These are phyloP conservation scores for Spizellomyces punctatus DNA, from an alignment of 192 early-diverging fungal genomes.

Conservation along the genomic window DNA sequence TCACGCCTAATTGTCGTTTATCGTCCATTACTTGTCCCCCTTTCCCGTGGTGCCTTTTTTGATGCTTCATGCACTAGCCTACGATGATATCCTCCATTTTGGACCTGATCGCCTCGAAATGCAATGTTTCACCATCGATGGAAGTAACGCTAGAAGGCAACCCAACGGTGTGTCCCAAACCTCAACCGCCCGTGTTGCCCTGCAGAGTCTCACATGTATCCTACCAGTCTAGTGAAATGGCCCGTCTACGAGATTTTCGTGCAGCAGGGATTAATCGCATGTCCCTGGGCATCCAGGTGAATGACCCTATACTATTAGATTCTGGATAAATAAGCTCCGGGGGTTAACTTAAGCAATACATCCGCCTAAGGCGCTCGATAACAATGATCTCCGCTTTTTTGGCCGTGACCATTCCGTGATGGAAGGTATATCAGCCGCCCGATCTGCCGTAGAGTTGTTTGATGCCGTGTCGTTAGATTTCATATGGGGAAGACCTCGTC, in stretches of 20 bases:
- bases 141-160: conserved; percentile 45
- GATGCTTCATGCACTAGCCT: conserved; percentile 4
- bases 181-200: too few relatives aligned
- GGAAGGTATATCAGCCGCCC: conserved; percentile 22
- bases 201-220: too few relatives aligned
- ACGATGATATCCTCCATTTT: conserved; percentile 28
- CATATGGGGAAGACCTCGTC: conserved; percentile 46
- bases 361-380: conserved; percentile 29
- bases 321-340: neutral
- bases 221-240: neutral
- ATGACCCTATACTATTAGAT: neutral
- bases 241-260: conserved; percentile 23
- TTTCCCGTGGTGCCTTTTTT: neutral
- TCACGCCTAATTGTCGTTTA: too few relatives aligned
- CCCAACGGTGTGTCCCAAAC: conserved; percentile 25
- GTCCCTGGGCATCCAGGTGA: conserved; percentile 37
- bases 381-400: conserved; percentile 32
- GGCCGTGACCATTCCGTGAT: conserved; percentile 35
- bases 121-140: conserved; percentile 5
- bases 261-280: conserved; percentile 43
- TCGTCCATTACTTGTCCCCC: neutral
- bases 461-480: conserved; percentile 41
- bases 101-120: neutral
- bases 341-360: neutral
- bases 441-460: conserved; percentile 24